Evolutionary conservation across 352 stramenopile genomes (phyloP), one percentile per base, ranked within the genome.

Genomic region (Phytophthora tubulina): DNA sequence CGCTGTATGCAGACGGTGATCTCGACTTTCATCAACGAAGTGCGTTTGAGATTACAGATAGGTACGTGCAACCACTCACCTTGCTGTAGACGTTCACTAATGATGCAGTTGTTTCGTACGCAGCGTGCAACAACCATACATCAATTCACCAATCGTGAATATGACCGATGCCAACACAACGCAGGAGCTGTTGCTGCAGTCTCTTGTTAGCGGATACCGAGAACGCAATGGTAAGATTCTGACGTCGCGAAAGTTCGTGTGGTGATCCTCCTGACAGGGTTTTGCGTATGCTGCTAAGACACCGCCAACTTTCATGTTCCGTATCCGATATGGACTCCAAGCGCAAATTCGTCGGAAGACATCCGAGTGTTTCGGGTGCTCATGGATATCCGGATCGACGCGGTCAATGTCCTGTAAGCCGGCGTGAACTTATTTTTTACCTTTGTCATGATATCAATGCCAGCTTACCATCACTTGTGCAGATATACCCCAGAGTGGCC

Each of bases 401-500:
- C 74, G 3, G 53, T 58, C 50, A 64, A 80, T 21, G 65, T 89
- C 14, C 15, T 80, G 84, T 82, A 63, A 41, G 72, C n/a, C n/a
- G 46, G 15, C 4, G 27, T 13, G 3, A 31, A 17, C 21, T 57
- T 45, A 15, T 27, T 27, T 27, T 10, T 27, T 27, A 32, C 42
- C 33, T 13, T 48, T 45, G 13, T n/a, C 35, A 36, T 8, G 4
- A 39, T 49, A 17, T 9, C 17, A 6, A 50, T 32, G 32, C 27
- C 17, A 59, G 21, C 6, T 49, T 17, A 14, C 58, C 41, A 36
- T 30, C 52, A n/a, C 68, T 53, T 3, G 38, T 64, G 0, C 50
- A 91, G 85, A 13, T 93, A 93, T 57, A 73, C 72, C 17, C 76
- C 83, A 7, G 75, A 76, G 35, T 93, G 85, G 85, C 63, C 78